These are phyloP conservation scores for Arthromyces matolae DNA, from an alignment of 768 basidiomycete genomes.

Conservation along the genomic window DNA sequence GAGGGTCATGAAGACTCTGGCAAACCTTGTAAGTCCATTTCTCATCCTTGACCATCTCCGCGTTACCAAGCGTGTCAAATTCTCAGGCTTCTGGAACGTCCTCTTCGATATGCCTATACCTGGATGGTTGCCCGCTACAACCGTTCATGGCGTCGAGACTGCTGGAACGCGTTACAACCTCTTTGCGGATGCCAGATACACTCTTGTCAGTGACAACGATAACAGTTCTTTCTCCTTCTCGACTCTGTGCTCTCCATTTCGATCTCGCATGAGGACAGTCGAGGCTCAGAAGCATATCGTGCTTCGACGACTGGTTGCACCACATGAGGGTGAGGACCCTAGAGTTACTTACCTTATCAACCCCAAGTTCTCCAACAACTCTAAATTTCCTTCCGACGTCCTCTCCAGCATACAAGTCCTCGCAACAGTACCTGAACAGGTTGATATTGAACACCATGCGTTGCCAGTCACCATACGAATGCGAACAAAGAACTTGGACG, in stretches of 20 bases:
- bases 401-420: slow-evolving; percentile 63
- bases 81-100: slow-evolving; percentile 64
- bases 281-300: slow-evolving; percentile 41
- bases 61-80: too few relatives aligned
- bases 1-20: slow-evolving; percentile 57
- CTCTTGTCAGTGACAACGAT: slow-evolving; percentile 39
- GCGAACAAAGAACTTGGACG: slow-evolving; percentile 49
- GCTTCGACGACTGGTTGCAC: slow-evolving; percentile 51
- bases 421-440: slow-evolving; percentile 55
- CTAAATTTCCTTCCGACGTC: slow-evolving; percentile 46
- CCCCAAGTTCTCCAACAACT: slow-evolving; percentile 24
- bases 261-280: slow-evolving; percentile 38
- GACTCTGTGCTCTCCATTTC: slow-evolving; percentile 54
- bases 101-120: slow-evolving; percentile 82
- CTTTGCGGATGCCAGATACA: slow-evolving; percentile 62
- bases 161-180: slow-evolving; percentile 64
- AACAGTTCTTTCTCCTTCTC: slow-evolving; percentile 42
- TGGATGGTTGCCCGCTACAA: slow-evolving; percentile 80
- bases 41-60: background rate
- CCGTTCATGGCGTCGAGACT: slow-evolving; percentile 45
- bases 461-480: slow-evolving; percentile 60
- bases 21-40: slow-evolving; percentile 41
- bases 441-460: slow-evolving; percentile 41
- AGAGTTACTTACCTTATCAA: slow-evolving; percentile 43
- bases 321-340: slow-evolving; percentile 32